A percentile compares a stretch with the other conserved stretches of the same genome.
phyloP scores from a whole-genome alignment of 192 early-diverging fungal genomes.

The Backusella parvicylindrica region DNA sequence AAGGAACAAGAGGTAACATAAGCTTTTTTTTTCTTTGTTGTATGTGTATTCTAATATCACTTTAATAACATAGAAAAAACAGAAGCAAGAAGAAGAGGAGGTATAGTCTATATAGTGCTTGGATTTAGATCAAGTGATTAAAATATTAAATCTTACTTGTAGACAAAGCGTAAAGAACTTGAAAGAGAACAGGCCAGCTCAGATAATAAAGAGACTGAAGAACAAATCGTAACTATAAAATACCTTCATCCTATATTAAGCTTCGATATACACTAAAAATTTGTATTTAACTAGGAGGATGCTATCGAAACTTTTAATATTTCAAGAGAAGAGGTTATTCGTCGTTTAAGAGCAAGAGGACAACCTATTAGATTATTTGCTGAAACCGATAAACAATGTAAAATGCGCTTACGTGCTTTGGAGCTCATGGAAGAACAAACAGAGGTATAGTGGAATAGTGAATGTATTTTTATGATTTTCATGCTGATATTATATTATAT shows the following conservation, averaged over 20 bases:
- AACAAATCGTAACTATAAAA: background rate
- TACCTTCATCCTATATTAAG: no score
- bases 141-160: background rate
- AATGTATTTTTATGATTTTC: background rate
- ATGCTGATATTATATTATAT: no score
- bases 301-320: slow-evolving; percentile 51
- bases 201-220: slow-evolving; percentile 11
- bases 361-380: slow-evolving; percentile 93
- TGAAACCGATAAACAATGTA: slow-evolving; percentile 78
- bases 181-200: slow-evolving; percentile 23
- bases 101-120: slow-evolving; percentile 16
- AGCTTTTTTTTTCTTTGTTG: background rate
- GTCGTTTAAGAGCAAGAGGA: slow-evolving; percentile 78
- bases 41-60: background rate
- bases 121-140: background rate
- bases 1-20: slow-evolving; percentile 43
- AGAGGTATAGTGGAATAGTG: slow-evolving; percentile 29
- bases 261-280: background rate
- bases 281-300: slow-evolving; percentile 9
- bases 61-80: slow-evolving; percentile 4
- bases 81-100: slow-evolving; percentile 11
- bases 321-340: slow-evolving; percentile 69
- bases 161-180: slow-evolving; percentile 17
- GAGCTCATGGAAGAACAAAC: slow-evolving; percentile 81
- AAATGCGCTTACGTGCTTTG: slow-evolving; percentile 72